A percentile compares a stretch with the other conserved stretches of the same genome.
Evolutionary conservation across 345 rosid species (phyloP).

Genomic region (Carallia pectinifolia): DNA sequence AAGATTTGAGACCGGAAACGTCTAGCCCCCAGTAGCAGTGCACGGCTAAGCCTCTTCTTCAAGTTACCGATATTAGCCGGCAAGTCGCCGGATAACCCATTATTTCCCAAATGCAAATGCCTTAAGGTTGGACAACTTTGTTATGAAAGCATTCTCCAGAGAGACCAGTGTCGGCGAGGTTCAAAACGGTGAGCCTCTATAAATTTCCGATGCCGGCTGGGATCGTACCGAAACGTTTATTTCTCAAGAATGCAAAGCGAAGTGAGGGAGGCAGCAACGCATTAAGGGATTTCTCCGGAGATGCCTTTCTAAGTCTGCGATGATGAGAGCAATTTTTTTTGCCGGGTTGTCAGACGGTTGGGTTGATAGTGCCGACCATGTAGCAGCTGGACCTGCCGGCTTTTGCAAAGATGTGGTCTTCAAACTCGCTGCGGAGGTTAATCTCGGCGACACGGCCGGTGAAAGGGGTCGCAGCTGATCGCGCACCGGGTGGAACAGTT

Average conservation of each 20-base stretch:
- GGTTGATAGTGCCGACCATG: conserved; percentile 83
- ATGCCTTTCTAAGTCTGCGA: conserved; percentile 90
- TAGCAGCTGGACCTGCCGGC: conserved; percentile 73
- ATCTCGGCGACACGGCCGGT: conserved; percentile 65
- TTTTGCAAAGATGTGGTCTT: conserved; percentile 71
- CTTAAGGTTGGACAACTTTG: conserved; percentile 51
- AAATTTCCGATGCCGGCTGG: conserved; percentile 67
- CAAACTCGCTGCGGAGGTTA: conserved; percentile 86
- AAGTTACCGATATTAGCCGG: conserved; percentile 69
- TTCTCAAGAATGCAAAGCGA: conserved; percentile 79
- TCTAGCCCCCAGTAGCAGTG: conserved; percentile 74
- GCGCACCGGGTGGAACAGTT: conserved; percentile 76
- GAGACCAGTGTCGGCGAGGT: conserved; percentile 74
- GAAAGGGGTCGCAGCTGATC: conserved; percentile 76
- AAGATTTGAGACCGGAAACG: conserved; percentile 61
- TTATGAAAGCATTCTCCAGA: conserved; percentile 53
- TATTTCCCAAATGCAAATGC: conserved; percentile 73
- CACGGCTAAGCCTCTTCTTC: conserved; percentile 69
- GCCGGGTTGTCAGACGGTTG: conserved; percentile 68
- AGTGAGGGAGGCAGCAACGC: conserved; percentile 48
- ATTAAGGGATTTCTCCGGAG: conserved; percentile 64
- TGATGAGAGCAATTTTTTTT: conserved; percentile 43
- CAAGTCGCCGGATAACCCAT: conserved; percentile 58
- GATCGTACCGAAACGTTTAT: conserved; percentile 61
- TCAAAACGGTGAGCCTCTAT: conserved; percentile 53